A percentile compares a stretch with the other conserved stretches of the same genome.
Evolutionary conservation across 2,329 filamentous ascomycete species (phyloP).

Genomic region (Madurella mycetomatis): DNA sequence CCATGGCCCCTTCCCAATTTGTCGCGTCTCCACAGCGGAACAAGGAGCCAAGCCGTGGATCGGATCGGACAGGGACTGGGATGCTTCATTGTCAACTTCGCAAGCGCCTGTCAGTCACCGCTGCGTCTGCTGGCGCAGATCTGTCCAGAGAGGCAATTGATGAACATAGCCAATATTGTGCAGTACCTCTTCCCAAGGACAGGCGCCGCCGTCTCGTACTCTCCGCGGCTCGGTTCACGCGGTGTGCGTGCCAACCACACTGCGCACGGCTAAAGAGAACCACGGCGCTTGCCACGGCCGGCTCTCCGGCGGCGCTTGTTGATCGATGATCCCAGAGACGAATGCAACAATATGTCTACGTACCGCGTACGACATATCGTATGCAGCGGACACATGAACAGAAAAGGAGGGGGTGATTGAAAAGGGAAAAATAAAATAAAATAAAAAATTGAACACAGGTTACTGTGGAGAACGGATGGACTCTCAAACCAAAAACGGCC

Average conservation of each 20-base stretch:
- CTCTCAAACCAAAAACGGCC: too few species aligned
- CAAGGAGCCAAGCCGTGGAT: background rate
- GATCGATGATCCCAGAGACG: constrained; percentile 2
- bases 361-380: background rate
- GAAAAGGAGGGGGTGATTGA: too few species aligned
- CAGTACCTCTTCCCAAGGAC: background rate
- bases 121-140: background rate
- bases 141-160: constrained; percentile 9
- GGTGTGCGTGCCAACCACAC: too few species aligned
- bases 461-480: too few species aligned
- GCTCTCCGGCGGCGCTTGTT: constrained; percentile 8
- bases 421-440: too few species aligned
- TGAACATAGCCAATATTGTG: background rate
- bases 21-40: background rate
- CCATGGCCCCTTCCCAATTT: background rate
- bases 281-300: constrained; percentile 3
- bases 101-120: constrained; percentile 7
- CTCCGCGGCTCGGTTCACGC: too few species aligned
- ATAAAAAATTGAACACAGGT: too few species aligned
- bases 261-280: background rate
- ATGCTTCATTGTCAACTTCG: background rate
- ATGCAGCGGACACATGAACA: too few species aligned
- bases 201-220: too few species aligned
- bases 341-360: background rate
- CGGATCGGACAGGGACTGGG: background rate